Evolutionary conservation across 148 eudicot species (phyloP), one percentile per base, ranked within the genome.

Genomic region (Chenopodium berlandieri): DNA sequence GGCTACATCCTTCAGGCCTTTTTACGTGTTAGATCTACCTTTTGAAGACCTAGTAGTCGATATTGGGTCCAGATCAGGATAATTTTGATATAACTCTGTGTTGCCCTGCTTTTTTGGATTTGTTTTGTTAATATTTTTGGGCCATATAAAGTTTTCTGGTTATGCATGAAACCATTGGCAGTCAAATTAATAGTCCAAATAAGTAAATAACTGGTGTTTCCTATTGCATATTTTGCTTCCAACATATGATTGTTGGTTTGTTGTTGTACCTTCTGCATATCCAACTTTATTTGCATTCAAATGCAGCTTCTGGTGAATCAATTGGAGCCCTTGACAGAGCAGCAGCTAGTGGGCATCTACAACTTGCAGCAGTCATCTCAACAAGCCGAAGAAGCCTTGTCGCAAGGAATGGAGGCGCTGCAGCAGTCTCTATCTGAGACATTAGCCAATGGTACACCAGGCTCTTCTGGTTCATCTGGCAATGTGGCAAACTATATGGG

Each of bases 401-500:
- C 99, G 30, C 99, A 93, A 80, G 99, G 99, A 64, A 93, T 93
- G 97, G 99, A 95, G 66, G 97, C 99, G 17, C 86, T 95, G 78
- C 98, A 95, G 85, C 94, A 92, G 82, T 95, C 97, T 46, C 85
- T 95, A 31, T 92, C 97, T 30, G 95, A 94, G 86, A 96, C 99
- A 0, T 85, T 96, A 75, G 97, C 97, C 73, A 89, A 30, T 67
- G 93, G 91, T 31, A 72, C 97, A 58, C 88, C 94, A 10, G 88
- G 85, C 34, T 48, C 91, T 56, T 82, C 94, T 60, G 93, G 97
- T 27, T 86, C 97, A 27, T 89, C 97, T 25, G 97, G 97, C 66
- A 91, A 94, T 60, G 94, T 94, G 75, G 99, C 99, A 30, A 96
- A 91, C 83, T 95, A 95, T 78, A 95, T 95, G 97, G 99, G 99